These are phyloP conservation scores for Debaryomycetaceae sp. DNA, from an alignment of 1,139 yeast species.

Conservation along the genomic window DNA sequence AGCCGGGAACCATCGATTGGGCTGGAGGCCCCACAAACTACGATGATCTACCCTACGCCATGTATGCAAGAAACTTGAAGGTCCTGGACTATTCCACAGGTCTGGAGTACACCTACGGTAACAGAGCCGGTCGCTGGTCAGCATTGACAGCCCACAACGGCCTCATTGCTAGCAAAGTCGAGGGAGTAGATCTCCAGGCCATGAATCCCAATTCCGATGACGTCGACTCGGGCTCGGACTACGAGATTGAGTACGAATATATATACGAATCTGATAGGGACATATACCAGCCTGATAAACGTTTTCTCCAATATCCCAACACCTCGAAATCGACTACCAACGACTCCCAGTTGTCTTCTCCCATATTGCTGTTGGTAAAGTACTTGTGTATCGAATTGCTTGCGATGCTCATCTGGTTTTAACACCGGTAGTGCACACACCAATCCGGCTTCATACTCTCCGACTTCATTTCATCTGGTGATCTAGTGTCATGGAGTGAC, in stretches of 20 bases:
- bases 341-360: not conserved
- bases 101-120: conserved; percentile 26
- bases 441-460: conserved; percentile 4
- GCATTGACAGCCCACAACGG: conserved; percentile 11
- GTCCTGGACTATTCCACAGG: conserved; percentile 36
- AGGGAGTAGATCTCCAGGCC: not conserved
- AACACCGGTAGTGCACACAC: not conserved
- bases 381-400: not conserved
- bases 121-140: conserved; percentile 14
- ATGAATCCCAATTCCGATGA: not conserved
- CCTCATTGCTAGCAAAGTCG: not conserved
- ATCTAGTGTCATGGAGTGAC: not conserved
- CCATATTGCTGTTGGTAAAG: not conserved
- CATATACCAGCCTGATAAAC: conserved; percentile 1
- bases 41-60: conserved; percentile 30
- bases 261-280: conserved; percentile 1
- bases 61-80: conserved; percentile 26
- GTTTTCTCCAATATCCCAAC: conserved; percentile 6
- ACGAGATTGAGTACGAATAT: conserved; percentile 3
- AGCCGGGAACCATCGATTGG: conserved; percentile 39
- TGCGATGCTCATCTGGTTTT: conserved; percentile 1
- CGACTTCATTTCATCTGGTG: conserved; percentile 1
- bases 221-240: not conserved
- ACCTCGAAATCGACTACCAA: not conserved
- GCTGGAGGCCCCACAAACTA: conserved; percentile 40